These are phyloP conservation scores for Tubosaeta sp. DNA, from an alignment of 768 basidiomycete species.

Conservation along the genomic window DNA sequence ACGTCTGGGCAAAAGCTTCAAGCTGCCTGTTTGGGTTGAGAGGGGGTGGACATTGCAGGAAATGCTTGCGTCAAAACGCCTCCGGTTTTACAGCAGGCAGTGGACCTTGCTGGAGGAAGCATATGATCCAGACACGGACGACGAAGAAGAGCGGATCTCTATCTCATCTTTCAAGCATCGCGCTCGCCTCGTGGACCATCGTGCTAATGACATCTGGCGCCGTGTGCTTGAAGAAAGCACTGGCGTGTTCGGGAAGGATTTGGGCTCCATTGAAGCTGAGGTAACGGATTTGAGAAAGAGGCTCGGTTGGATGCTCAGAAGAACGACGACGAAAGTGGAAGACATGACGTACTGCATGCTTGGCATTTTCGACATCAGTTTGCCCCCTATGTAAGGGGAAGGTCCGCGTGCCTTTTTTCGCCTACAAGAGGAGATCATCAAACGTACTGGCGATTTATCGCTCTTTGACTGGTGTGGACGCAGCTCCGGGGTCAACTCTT, in stretches of 20 bases:
- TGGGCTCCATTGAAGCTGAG: conserved; percentile 13
- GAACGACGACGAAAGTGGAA: conserved; percentile 25
- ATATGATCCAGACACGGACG: conserved; percentile 11
- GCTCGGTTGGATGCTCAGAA: conserved; percentile 25
- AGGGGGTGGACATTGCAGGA: conserved; percentile 29
- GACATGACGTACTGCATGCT: conserved; percentile 30
- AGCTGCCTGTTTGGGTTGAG: conserved; percentile 7
- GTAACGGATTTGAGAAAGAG: conserved; percentile 13
- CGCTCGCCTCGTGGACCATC: conserved; percentile 20
- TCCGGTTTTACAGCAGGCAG: conserved; percentile 25
- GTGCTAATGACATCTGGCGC: conserved; percentile 9
- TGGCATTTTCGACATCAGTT: conserved; percentile 26
- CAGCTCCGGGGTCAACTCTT: conserved; percentile 18
- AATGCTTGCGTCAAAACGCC: conserved; percentile 21
- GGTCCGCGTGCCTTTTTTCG: conserved; percentile 25
- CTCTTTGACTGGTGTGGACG: conserved; percentile 26
- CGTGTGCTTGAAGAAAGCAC: conserved; percentile 13
- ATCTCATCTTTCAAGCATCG: conserved; percentile 17
- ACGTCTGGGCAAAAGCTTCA: too few relatives aligned
- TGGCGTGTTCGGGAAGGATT: conserved; percentile 3
- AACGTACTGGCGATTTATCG: conserved; percentile 20
- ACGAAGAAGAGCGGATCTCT: conserved; percentile 6
- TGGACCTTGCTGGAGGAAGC: conserved; percentile 25
- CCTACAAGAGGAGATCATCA: conserved; percentile 27
- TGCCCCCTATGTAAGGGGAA: conserved; percentile 28